Percentiles rank a stretch among this genome's conserved stretches.
Conservation (phyloP, 2,329 filamentous ascomycete species). For the Ciborinia camelliae region DNA sequence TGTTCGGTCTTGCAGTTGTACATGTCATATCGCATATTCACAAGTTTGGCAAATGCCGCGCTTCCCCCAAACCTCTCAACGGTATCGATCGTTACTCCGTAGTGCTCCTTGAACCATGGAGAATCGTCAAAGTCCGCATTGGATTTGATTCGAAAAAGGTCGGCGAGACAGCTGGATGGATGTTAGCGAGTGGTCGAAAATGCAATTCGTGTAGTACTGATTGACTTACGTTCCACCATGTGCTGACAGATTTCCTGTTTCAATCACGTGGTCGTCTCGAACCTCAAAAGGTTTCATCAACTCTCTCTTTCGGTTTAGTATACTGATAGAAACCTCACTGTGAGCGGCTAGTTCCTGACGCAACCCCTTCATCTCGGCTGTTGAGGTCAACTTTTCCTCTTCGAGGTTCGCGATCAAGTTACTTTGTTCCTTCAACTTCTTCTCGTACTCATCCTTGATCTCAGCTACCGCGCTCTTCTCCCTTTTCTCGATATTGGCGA, state of each 20-base stretch:
- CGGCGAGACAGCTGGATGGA: not conserved
- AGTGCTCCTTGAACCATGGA: not conserved
- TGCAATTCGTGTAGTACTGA: not conserved
- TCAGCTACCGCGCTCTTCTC: no score
- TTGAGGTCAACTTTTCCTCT: not conserved
- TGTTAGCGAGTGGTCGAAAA: not conserved
- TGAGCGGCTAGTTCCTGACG: not conserved
- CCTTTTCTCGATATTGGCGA: not conserved
- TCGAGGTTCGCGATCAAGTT: not conserved
- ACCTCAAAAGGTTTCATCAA: not conserved
- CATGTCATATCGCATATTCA: slow-evolving; percentile 10
- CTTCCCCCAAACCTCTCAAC: not conserved
- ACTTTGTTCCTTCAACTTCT: not conserved
- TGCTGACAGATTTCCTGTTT: not conserved
- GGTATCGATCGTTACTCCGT: not conserved
- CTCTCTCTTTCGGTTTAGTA: slow-evolving; percentile 6
- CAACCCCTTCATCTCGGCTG: not conserved
- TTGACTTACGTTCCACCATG: slow-evolving; percentile 14
- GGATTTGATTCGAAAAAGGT: slow-evolving; percentile 1
- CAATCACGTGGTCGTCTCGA: not conserved
- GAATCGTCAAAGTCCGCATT: not conserved
- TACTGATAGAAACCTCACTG: slow-evolving; percentile 3
- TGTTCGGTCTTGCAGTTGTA: not conserved
- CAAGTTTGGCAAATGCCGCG: not conserved
- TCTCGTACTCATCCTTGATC: not conserved